Evolutionary conservation across 768 basidiomycete genomes (phyloP).

Genomic region (Trametes elegans): DNA sequence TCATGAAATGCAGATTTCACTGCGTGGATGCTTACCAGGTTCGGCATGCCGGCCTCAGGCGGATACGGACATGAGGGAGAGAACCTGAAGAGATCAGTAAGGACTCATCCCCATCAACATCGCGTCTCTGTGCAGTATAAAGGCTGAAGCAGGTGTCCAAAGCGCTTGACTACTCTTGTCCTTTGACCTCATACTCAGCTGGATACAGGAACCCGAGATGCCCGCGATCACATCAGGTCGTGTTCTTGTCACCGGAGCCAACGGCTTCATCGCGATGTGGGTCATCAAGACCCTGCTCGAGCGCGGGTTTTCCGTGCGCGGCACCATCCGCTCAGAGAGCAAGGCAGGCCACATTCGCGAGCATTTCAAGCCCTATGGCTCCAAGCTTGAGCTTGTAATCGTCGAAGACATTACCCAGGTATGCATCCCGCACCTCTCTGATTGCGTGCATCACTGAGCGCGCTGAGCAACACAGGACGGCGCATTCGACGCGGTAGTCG

Average conservation of each 20-base stretch:
- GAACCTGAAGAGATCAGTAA: no score
- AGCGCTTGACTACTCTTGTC: no score
- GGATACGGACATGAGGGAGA: no score
- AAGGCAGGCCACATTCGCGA: conserved; percentile 43
- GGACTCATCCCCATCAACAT: no score
- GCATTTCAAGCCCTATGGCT: conserved; percentile 35
- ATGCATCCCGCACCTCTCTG: background rate
- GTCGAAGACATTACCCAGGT: conserved; percentile 47
- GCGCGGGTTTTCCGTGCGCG: conserved; percentile 38
- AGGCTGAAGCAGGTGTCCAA: no score
- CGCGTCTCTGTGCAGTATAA: no score
- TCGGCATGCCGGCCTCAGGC: no score
- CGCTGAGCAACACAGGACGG: conserved; percentile 13
- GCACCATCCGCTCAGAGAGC: conserved; percentile 40
- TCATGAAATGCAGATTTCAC: no score
- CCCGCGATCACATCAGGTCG: conserved; percentile 24
- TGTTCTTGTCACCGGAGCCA: conserved; percentile 29
- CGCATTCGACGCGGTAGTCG: conserved; percentile 46
- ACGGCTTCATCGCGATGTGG: conserved; percentile 31
- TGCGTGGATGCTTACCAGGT: no score
- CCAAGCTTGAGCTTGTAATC: conserved; percentile 40
- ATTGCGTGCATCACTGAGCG: no score
- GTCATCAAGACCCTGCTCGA: conserved; percentile 34
- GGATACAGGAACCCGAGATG: conserved; percentile 9
- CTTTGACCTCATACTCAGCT: background rate